Evolutionary conservation across 129 eudicot species (phyloP).

Genomic region (Helianthus tuberosus): DNA sequence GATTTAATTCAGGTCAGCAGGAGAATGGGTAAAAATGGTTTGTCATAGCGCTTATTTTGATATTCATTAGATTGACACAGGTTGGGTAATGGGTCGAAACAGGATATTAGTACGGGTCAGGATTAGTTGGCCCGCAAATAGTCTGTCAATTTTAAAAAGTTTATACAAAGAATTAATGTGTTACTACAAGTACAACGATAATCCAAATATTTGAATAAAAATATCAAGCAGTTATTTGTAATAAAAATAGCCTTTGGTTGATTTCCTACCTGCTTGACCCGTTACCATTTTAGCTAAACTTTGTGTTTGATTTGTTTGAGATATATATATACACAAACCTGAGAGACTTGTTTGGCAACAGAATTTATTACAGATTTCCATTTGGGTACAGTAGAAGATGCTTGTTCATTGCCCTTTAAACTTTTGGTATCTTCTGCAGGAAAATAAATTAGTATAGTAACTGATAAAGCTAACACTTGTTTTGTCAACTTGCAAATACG

Average conservation of each 20-base stretch:
- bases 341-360: conserved; percentile 88
- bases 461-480: not conserved
- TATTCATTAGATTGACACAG: not conserved
- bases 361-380: conserved; percentile 83
- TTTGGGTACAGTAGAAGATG: conserved; percentile 52
- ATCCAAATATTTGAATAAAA: not conserved
- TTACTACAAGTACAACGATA: not conserved
- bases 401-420: conserved; percentile 41
- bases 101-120: not conserved
- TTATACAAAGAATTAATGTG: not conserved
- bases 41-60: not conserved
- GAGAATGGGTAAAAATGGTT: not conserved
- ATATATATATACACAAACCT: conserved; percentile 50
- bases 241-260: not conserved
- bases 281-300: not conserved
- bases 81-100: not conserved
- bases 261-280: conserved; percentile 5
- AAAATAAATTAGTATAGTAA: conserved; percentile 3
- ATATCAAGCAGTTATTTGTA: not conserved
- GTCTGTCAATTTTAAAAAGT: not conserved
- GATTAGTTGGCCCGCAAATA: not conserved
- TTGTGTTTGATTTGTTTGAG: not conserved
- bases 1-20: not conserved
- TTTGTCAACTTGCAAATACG: no score
- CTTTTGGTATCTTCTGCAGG: conserved; percentile 61